phyloP scores from a whole-genome alignment of 495 filamentous ascomycete species.

The Penicillium maclennaniae region DNA sequence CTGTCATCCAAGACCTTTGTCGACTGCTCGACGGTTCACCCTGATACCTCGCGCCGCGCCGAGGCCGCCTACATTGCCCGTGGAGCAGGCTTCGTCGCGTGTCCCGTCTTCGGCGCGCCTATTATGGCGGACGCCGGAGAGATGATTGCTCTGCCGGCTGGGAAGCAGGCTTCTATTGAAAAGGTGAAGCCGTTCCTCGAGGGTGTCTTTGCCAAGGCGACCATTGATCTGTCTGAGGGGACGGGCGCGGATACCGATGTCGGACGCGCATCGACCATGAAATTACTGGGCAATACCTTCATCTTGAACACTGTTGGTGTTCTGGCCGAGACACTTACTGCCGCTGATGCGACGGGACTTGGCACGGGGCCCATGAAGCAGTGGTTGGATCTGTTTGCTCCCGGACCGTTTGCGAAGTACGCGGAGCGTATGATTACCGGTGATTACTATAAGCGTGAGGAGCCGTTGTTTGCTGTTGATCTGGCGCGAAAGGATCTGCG shows the following conservation, averaged over 20 bases:
- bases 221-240: constrained; percentile 51
- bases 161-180: constrained; percentile 55
- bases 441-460: constrained; percentile 65
- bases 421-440: constrained; percentile 68
- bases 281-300: constrained; percentile 85
- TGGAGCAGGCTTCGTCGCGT: constrained; percentile 72
- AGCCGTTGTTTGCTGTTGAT: constrained; percentile 84
- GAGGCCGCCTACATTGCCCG: constrained; percentile 51
- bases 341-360: constrained; percentile 78
- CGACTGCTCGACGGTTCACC: constrained; percentile 86
- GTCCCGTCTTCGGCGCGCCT: constrained; percentile 79
- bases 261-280: constrained; percentile 49
- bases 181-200: constrained; percentile 69
- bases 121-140: constrained; percentile 72
- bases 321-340: constrained; percentile 68
- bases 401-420: constrained; percentile 59
- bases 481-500: constrained; percentile 80
- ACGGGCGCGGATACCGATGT: constrained; percentile 28
- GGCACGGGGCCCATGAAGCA: constrained; percentile 65
- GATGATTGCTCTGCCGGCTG: constrained; percentile 74
- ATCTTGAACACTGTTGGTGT: constrained; percentile 78
- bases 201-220: constrained; percentile 69
- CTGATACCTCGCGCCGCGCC: constrained; percentile 67
- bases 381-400: constrained; percentile 60
- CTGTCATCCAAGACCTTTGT: constrained; percentile 49